Conservation (phyloP, 176 grass and related monocot genomes). For the Zea luxurians region DNA sequence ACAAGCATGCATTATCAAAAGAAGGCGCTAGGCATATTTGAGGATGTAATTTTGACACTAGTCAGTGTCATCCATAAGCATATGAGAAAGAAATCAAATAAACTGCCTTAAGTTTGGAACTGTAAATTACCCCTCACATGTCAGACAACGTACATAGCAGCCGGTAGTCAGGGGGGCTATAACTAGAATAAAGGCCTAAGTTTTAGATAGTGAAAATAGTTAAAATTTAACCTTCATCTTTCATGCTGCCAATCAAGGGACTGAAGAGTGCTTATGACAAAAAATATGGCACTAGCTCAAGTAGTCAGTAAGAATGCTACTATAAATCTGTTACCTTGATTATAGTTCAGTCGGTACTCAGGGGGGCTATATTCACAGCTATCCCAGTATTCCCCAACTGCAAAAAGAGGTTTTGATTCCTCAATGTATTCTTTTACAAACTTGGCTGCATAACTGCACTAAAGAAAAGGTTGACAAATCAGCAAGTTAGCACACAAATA, state of each 20-base stretch:
- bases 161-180: too few relatives aligned
- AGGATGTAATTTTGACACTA: slow-evolving; percentile 6
- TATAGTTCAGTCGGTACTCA: slow-evolving; percentile 65
- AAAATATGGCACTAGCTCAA: slow-evolving; percentile 3
- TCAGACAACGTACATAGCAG: neutral
- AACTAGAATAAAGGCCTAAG: neutral
- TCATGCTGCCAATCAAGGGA: neutral
- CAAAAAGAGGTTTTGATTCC: slow-evolving; percentile 82
- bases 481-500: neutral
- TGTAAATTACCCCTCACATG: neutral
- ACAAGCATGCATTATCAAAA: neutral
- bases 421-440: slow-evolving; percentile 94
- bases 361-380: slow-evolving; percentile 68
- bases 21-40: neutral
- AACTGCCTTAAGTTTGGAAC: slow-evolving; percentile 7
- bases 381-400: slow-evolving; percentile 95
- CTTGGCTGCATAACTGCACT: slow-evolving; percentile 68
- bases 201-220: neutral
- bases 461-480: slow-evolving; percentile 35
- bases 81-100: neutral
- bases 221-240: neutral
- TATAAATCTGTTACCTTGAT: slow-evolving; percentile 62
- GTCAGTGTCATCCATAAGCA: neutral
- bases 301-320: slow-evolving; percentile 4
- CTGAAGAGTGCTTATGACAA: slow-evolving; percentile 1